Conservation (phyloP, 2,329 filamentous ascomycete genomes). For the Venturia oleaginea region DNA sequence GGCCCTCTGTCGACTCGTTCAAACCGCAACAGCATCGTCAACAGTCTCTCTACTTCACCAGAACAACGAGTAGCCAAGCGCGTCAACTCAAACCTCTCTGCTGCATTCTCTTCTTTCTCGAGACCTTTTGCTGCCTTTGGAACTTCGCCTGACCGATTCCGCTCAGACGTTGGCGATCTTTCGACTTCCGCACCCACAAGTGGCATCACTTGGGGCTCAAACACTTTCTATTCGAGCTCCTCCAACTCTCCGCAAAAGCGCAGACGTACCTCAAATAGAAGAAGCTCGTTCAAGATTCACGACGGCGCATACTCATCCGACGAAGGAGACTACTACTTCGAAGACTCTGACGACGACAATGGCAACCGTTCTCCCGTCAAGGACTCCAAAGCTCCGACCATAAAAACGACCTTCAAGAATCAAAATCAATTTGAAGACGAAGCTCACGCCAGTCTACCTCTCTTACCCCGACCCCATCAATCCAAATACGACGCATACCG, state of each 20-base stretch:
- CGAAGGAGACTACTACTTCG: slow-evolving; percentile 2
- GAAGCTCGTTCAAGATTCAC: slow-evolving; percentile 28
- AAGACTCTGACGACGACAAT: slow-evolving; percentile 11
- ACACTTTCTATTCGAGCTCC: slow-evolving; percentile 30
- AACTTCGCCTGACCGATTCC: slow-evolving; percentile 29
- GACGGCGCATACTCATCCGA: slow-evolving; percentile 8
- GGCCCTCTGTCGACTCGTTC: slow-evolving; percentile 31
- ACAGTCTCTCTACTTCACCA: slow-evolving; percentile 31
- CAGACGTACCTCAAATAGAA: slow-evolving; percentile 25
- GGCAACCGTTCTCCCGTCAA: not conserved
- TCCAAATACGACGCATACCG: slow-evolving; percentile 45
- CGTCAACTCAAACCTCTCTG: slow-evolving; percentile 30
- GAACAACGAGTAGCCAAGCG: slow-evolving; percentile 27
- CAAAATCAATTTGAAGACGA: slow-evolving; percentile 48
- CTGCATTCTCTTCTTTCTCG: slow-evolving; percentile 30
- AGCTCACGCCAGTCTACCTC: slow-evolving; percentile 34
- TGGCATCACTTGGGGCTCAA: slow-evolving; percentile 39
- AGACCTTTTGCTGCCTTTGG: slow-evolving; percentile 30
- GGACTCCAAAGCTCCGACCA: slow-evolving; percentile 22
- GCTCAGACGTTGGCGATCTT: slow-evolving; percentile 28
- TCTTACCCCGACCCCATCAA: slow-evolving; percentile 42
- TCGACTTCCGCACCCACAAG: slow-evolving; percentile 34
- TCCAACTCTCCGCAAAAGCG: slow-evolving; percentile 20
- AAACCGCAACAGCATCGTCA: slow-evolving; percentile 25
- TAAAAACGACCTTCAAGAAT: slow-evolving; percentile 47